Conservation (phyloP, 768 basidiomycete species). For the Tephrocybe sp. region DNA sequence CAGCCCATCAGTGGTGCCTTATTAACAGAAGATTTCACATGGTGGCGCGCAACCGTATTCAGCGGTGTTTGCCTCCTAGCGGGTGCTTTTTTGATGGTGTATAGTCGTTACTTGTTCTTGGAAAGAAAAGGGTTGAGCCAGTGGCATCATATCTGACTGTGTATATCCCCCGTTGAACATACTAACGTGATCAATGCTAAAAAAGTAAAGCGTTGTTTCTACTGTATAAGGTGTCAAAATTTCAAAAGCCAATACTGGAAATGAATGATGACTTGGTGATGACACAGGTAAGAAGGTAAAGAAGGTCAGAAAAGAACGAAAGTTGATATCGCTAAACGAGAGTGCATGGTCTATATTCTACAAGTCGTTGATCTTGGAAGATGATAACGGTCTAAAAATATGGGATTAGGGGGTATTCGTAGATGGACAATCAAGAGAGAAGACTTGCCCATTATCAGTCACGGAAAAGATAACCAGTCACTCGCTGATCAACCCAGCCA, state of each 20-base stretch:
- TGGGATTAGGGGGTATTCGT: no score
- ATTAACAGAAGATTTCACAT: constrained; percentile 21
- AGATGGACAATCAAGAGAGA: no score
- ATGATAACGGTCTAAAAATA: no score
- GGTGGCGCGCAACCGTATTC: constrained; percentile 28
- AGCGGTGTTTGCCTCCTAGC: constrained; percentile 16
- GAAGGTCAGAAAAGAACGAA: no score
- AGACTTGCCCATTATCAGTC: not conserved
- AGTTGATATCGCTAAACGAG: no score
- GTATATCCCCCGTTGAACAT: not conserved
- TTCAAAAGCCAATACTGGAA: no score
- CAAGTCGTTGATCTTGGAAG: not conserved
- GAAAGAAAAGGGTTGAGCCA: constrained; percentile 7
- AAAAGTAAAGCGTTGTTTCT: no score
- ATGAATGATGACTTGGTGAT: no score
- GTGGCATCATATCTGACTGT: constrained; percentile 3
- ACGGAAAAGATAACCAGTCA: constrained; percentile 10
- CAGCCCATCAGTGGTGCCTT: constrained; percentile 25
- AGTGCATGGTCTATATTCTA: no score
- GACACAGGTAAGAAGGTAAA: no score
- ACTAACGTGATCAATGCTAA: no score
- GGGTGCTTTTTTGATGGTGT: constrained; percentile 12
- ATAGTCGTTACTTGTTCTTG: constrained; percentile 15
- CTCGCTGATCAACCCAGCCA: constrained; percentile 12
- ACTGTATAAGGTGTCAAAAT: no score